phyloP scores from a whole-genome alignment of 2,329 filamentous ascomycete species.

The Phialocephala subalpina region DNA sequence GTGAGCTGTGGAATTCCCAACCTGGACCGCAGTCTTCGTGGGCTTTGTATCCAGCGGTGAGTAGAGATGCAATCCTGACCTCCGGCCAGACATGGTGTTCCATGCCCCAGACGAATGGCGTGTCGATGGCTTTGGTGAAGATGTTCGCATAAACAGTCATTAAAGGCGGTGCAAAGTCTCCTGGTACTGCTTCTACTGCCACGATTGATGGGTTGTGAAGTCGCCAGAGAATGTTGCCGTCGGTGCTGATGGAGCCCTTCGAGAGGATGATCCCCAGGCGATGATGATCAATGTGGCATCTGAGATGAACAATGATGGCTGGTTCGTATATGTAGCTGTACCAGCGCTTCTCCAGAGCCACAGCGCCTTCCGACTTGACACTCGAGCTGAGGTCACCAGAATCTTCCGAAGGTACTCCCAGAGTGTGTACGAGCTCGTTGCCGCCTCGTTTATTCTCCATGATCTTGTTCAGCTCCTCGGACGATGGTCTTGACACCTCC shows the following conservation, averaged over 20 bases:
- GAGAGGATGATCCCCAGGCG: background rate
- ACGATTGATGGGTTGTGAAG: constrained; percentile 6
- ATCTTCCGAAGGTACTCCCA: no score
- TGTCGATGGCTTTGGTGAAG: background rate
- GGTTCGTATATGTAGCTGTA: background rate
- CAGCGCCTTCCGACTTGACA: no score
- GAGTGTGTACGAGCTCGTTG: background rate
- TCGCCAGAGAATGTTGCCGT: background rate
- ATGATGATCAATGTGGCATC: background rate
- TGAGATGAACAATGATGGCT: background rate
- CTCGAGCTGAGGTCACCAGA: no score
- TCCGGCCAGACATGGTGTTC: background rate
- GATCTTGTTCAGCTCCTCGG: background rate
- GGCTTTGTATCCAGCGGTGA: background rate
- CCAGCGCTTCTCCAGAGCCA: background rate
- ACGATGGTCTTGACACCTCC: background rate
- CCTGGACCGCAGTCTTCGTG: background rate
- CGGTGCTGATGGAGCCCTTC: background rate
- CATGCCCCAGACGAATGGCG: background rate
- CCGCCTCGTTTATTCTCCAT: background rate
- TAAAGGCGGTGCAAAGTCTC: background rate
- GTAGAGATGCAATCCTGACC: background rate
- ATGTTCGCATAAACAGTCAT: background rate
- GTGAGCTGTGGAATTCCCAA: background rate
- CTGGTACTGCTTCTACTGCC: background rate